Evolutionary conservation across 306 rosid species (phyloP), one percentile per base, ranked within the genome.

Genomic region (Pterocarpus macrocarpus): DNA sequence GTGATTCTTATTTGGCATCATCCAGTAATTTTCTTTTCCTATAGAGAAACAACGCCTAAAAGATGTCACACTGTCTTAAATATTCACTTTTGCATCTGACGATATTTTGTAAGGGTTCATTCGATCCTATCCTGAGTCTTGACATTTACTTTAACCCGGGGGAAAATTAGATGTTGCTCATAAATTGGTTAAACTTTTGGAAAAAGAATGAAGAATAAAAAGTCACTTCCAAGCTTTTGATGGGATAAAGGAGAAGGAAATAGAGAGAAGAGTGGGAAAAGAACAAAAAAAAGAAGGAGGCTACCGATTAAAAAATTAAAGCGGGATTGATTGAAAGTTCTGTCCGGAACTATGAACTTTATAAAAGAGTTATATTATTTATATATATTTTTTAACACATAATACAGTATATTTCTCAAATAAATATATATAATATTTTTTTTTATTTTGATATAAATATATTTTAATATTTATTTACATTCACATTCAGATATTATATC

Each of bases 111-210:
- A 22, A 22, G 28, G 83, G 81, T 10, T 45, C 10, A 45, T 45
- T 71, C 82, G 72, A 53, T 78, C 32, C 15, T 70, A 3, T 63
- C 74, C 17, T 13, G 17, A 53, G 7, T 47, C 75, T 62, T 75
- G 67, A 34, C 77, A 71, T 75, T 70, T 64, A 77, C 82, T 64
- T 82, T 76, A 22, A 32, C 64, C 57, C 44, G 61, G 44, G 66
- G 76, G 55, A 80, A 83, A 83, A 12, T 64, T 73, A 72, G 69
- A 53, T 67, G 75, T 80, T 53, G 81, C 87, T 80, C 76, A 75
- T 41, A 80, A 83, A 66, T 41, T 66, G 71, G 81, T 76, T 76
- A 62, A 61, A 83, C 76, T 80, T 80, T 76, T 35, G 38, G 67
- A 73, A 82, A 75, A 76, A 71, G 38, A 61, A 62, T 67, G 34